These are phyloP conservation scores for Penicillium polonicum DNA, from an alignment of 2,329 filamentous ascomycete genomes.

Conservation along the genomic window DNA sequence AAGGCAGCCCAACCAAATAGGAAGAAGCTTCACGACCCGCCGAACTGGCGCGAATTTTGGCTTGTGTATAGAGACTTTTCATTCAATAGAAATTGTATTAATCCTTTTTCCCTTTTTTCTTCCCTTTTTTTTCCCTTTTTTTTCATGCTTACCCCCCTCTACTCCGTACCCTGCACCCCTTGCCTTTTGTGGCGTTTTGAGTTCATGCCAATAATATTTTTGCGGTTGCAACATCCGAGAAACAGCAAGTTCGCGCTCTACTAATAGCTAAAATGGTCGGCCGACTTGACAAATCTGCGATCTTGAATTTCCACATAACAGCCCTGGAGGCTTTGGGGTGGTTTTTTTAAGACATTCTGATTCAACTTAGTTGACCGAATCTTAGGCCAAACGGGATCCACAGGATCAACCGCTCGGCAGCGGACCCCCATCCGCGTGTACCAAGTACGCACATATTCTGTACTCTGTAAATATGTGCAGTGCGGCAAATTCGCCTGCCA, in stretches of 20 bases:
- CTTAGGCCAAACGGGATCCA: not conserved
- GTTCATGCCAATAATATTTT: not conserved
- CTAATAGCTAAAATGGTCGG: not conserved
- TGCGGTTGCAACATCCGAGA: not conserved
- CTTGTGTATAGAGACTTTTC: not conserved
- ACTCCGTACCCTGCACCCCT: not conserved
- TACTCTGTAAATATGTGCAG: not conserved
- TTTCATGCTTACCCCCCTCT: not conserved
- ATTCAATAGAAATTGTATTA: not conserved
- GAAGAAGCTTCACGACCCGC: not conserved
- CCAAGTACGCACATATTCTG: not conserved
- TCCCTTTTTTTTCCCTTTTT: not conserved
- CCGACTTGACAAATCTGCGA: not conserved
- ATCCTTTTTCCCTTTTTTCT: not conserved
- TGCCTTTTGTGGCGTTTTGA: not conserved
- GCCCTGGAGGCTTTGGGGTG: too few species aligned
- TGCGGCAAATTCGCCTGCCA: not conserved
- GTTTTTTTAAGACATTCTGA: not conserved
- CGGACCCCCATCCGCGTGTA: not conserved
- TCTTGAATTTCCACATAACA: not conserved
- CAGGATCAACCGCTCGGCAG: not conserved
- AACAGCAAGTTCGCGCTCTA: not conserved
- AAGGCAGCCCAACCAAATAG: conserved; percentile 10
- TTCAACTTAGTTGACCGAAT: not conserved
- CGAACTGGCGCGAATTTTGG: not conserved